Conservation (phyloP, 331 rosid species). For the Pyracantha coccinea region DNA sequence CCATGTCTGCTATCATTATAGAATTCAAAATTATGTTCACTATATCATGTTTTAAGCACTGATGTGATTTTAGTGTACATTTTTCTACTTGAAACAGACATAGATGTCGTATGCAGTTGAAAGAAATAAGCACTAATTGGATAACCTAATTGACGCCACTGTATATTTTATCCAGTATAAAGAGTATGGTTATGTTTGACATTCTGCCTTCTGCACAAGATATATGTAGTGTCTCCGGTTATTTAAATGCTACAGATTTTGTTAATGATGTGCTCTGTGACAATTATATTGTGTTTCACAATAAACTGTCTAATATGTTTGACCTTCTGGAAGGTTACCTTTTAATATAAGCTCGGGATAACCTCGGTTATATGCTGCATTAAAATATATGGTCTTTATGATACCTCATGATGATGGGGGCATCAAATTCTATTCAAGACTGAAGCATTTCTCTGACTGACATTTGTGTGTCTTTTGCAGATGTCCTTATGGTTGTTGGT, state of each 20-base stretch:
- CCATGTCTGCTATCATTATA: not conserved
- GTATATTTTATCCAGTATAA: not conserved
- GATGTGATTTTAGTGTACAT: too few relatives aligned
- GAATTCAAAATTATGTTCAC: not conserved
- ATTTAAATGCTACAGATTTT: not conserved
- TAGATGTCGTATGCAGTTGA: not conserved
- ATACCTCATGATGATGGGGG: not conserved
- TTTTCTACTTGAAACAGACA: too few relatives aligned
- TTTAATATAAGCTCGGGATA: not conserved
- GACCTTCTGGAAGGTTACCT: not conserved
- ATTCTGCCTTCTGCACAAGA: not conserved
- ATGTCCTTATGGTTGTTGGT: constrained; percentile 78
- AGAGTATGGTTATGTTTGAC: not conserved
- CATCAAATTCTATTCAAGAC: not conserved
- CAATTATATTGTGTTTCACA: not conserved
- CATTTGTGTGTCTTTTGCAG: constrained; percentile 39
- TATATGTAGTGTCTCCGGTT: not conserved
- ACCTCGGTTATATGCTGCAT: not conserved
- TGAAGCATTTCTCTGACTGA: constrained; percentile 2
- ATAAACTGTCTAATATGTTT: not conserved
- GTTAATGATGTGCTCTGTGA: not conserved
- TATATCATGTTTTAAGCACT: not conserved
- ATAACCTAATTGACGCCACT: not conserved
- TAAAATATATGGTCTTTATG: not conserved
- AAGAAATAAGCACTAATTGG: not conserved